Evolutionary conservation across 345 rosid species (phyloP).

Genomic region (Syzygium jambos): DNA sequence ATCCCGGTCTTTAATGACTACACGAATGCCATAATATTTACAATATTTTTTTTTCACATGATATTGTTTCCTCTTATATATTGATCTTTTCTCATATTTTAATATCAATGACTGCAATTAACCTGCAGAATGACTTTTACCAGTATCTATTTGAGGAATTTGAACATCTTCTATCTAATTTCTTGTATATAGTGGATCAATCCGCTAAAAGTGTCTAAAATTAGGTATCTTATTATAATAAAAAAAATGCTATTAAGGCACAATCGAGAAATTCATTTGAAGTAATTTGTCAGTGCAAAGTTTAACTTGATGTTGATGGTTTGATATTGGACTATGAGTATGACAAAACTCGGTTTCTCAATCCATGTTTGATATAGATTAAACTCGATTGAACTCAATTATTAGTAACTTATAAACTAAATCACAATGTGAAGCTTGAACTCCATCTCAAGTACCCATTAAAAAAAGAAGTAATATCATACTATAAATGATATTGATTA

Average conservation of each 20-base stretch:
- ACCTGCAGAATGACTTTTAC: no score
- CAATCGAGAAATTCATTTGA: neutral
- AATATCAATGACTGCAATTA: no score
- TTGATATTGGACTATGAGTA: no score
- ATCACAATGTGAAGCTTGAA: neutral
- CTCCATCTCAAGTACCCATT: neutral
- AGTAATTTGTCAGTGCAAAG: neutral
- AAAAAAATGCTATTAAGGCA: neutral
- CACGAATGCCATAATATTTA: no score
- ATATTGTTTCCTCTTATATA: no score
- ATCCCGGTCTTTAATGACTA: no score
- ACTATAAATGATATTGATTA: no score
- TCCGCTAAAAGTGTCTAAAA: neutral
- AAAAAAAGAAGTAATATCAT: no score
- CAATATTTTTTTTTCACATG: neutral
- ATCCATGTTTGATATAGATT: neutral
- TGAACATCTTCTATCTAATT: no score
- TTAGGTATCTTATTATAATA: no score
- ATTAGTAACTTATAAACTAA: neutral
- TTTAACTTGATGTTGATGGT: neutral
- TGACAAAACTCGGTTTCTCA: neutral
- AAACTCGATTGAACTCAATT: neutral
- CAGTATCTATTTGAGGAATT: no score
- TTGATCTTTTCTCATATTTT: no score
- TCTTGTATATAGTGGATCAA: neutral